Evolutionary conservation across 2,329 filamentous ascomycete genomes (phyloP).

Genomic region (Phialophora tarda): DNA sequence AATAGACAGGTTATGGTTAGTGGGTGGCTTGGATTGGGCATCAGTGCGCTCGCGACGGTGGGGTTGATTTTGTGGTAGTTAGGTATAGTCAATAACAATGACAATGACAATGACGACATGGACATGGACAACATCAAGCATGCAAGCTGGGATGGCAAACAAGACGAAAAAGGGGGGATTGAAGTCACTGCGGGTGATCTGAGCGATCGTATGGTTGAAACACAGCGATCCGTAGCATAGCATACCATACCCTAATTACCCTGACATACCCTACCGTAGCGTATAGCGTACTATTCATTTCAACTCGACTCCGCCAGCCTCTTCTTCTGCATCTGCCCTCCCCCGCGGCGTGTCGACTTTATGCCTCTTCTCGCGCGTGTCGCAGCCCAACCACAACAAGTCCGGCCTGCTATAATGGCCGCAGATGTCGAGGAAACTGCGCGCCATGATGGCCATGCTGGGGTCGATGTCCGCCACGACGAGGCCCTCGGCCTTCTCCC

Average conservation of each 20-base stretch:
- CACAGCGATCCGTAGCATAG: neutral
- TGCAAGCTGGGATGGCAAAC: no score
- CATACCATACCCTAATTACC: neutral
- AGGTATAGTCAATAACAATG: neutral
- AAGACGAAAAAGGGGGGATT: no score
- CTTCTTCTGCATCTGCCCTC: neutral
- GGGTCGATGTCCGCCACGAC: conserved; percentile 58
- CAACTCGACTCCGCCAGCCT: neutral
- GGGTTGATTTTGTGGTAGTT: conserved; percentile 31
- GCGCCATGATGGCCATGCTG: conserved; percentile 49
- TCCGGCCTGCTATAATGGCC: conserved; percentile 61
- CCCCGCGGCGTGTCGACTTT: conserved; percentile 24
- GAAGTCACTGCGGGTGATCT: no score
- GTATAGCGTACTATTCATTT: neutral
- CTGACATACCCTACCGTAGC: neutral
- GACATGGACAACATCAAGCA: no score
- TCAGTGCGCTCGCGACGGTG: conserved; percentile 23
- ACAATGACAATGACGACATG: no score
- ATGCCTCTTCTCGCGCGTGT: conserved; percentile 33
- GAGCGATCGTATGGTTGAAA: neutral
- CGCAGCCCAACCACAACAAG: conserved; percentile 55
- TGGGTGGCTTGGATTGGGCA: conserved; percentile 60
- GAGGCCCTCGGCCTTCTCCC: conserved; percentile 52
- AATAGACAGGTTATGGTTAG: conserved; percentile 69
- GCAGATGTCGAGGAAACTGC: conserved; percentile 53